Base-by-base conservation (phyloP, 2,329 filamentous ascomycete genomes). In the Botryotinia narcissicola region DNA sequence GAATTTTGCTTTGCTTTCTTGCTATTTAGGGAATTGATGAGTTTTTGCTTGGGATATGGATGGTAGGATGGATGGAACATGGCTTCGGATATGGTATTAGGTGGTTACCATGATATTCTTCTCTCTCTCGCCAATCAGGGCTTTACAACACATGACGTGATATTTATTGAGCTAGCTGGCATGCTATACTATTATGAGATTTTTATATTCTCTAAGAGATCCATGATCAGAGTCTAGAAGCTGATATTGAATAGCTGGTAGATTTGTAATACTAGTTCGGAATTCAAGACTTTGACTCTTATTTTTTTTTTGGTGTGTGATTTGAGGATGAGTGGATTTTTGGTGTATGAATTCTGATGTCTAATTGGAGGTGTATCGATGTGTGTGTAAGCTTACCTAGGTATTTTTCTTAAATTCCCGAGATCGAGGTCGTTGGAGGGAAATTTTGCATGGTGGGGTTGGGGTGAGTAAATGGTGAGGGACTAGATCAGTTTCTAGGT, bases 41-140 rank as follows among this genome's bases (percentile, higher is more conserved):
- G 35, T 25, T 66, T 66, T 67, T 67, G 63, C 63, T 51, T 66
- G 42, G 63, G 44, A 37, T 66, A 42, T 44, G 60, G 40, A 29
- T 44, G 42, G 42, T 16, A 16, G 42, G 42, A 42, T 42, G 37
- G 25, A 18, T 42, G 37, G 25, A 32, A 32, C 32, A 54, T 67
- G 46, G 44, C 22, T 22, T 68, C 48, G 64, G 64, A 57, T 68
- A 22, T 57, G 46, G 64, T 57, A 51, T 29, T 57, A 54, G 48
- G 46, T 68, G 35, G 16, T 16, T 42, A 18, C 32, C 25, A 57
- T 29, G 32, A 32, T 32, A n/a, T 16, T 57, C 35, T 42, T 57
- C 48, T 42, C 46, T 68, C n/a, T 67, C 35, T 40, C 35, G 59
- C 35, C 35, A 61, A n/a, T 10, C 14, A 51, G n/a, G 59, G 51